Percentiles rank a stretch among this genome's conserved stretches.
Evolutionary conservation across 2,329 filamentous ascomycete genomes (phyloP).

Genomic region (Cercospora citrullina): DNA sequence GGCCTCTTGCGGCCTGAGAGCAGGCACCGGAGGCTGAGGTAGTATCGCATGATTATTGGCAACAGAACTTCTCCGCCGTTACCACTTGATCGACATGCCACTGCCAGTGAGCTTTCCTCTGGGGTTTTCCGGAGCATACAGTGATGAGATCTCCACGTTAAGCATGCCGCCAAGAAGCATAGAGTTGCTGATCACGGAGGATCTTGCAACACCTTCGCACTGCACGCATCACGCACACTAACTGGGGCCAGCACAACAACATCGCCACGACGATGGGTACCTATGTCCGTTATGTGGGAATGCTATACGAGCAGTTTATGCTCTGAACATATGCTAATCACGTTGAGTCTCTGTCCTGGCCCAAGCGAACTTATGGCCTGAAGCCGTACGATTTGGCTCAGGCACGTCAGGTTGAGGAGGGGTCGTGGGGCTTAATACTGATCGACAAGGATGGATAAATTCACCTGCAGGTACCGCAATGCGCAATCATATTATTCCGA

Average conservation of each 20-base stretch:
- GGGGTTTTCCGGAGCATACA: neutral
- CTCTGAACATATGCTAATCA: neutral
- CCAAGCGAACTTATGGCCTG: neutral
- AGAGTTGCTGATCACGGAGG: neutral
- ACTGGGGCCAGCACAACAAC: neutral
- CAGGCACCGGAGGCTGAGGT: neutral
- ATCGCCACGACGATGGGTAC: neutral
- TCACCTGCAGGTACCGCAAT: constrained; percentile 4
- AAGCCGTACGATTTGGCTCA: neutral
- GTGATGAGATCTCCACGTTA: neutral
- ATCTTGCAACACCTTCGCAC: neutral
- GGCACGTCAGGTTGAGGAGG: neutral
- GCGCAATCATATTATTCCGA: neutral
- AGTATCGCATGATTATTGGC: neutral
- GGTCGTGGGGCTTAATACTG: neutral
- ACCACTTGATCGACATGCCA: neutral
- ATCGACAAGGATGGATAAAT: constrained; percentile 9
- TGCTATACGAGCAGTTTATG: neutral
- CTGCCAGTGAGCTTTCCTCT: neutral
- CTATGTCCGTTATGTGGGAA: neutral
- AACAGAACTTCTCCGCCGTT: neutral
- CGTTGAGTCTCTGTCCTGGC: neutral
- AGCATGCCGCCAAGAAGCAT: neutral
- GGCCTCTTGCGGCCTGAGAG: neutral
- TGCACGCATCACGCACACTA: neutral